Evolutionary conservation across 495 filamentous ascomycete species (phyloP).

Genomic region (Aspergillus bertholletiae): DNA sequence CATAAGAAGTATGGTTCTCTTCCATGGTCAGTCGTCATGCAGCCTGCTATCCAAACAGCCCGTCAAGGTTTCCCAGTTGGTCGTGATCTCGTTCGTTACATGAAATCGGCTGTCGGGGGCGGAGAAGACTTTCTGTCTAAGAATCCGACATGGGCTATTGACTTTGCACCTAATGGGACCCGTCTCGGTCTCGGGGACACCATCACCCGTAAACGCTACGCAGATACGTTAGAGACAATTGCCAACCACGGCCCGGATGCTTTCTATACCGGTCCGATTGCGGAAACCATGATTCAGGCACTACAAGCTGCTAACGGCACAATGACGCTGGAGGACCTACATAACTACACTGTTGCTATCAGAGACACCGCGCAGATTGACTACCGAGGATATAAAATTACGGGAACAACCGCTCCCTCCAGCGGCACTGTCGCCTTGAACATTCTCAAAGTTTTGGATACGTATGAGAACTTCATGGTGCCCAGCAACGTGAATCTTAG

Average conservation of each 20-base stretch:
- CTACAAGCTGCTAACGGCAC: constrained; percentile 66
- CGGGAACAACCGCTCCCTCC: constrained; percentile 65
- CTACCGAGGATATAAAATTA: constrained; percentile 69
- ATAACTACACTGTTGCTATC: constrained; percentile 61
- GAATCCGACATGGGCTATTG: constrained; percentile 74
- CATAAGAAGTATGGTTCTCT: constrained; percentile 70
- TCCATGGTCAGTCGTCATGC: constrained; percentile 65
- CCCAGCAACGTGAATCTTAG: constrained; percentile 55
- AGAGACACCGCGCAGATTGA: constrained; percentile 60
- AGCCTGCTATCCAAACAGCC: constrained; percentile 71
- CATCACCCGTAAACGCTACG: constrained; percentile 76
- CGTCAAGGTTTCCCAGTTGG: constrained; percentile 70
- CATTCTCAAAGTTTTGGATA: constrained; percentile 73
- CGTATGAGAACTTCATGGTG: constrained; percentile 59
- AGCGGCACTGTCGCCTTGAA: constrained; percentile 69
- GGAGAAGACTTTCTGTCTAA: constrained; percentile 61
- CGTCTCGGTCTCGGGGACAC: constrained; percentile 66
- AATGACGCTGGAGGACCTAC: constrained; percentile 77
- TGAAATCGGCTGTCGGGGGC: constrained; percentile 42
- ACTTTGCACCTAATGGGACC: constrained; percentile 82
- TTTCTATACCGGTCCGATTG: constrained; percentile 73
- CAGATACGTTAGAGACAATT: constrained; percentile 72
- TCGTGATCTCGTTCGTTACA: constrained; percentile 67
- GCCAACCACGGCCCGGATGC: constrained; percentile 63
- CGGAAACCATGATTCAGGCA: constrained; percentile 67